These are phyloP conservation scores for Meyerozyma sp. DNA, from an alignment of 1,139 yeast genomes.

Conservation along the genomic window DNA sequence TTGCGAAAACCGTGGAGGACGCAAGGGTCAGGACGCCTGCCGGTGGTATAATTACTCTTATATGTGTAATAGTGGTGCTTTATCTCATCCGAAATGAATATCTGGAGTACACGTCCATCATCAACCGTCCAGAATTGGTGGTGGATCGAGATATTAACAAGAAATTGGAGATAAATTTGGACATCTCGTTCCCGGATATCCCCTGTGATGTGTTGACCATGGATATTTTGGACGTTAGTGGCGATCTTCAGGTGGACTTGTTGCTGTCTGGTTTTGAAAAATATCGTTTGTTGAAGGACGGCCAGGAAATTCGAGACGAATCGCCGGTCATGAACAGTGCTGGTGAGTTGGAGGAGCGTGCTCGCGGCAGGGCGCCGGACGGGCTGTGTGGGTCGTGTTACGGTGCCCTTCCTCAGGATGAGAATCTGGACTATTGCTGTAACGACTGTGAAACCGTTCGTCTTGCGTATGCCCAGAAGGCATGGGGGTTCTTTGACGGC, in stretches of 20 bases:
- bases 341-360: conserved; percentile 28
- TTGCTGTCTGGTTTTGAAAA: conserved; percentile 66
- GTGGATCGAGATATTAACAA: conserved; percentile 82
- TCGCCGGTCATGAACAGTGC: conserved; percentile 23
- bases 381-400: conserved; percentile 83
- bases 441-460: conserved; percentile 80
- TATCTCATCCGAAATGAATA: conserved; percentile 71
- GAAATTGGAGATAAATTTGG: conserved; percentile 72
- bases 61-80: conserved; percentile 59
- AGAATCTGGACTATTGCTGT: conserved; percentile 56
- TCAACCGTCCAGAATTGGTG: conserved; percentile 74
- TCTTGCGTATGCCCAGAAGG: conserved; percentile 66
- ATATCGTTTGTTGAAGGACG: conserved; percentile 48
- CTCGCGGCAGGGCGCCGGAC: conserved; percentile 12
- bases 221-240: conserved; percentile 62
- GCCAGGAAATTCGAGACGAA: conserved; percentile 27
- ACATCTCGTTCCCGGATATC: conserved; percentile 72
- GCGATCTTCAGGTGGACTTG: conserved; percentile 75
- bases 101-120: conserved; percentile 61
- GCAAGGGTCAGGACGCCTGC: conserved; percentile 82
- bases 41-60: conserved; percentile 83
- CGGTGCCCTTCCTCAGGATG: conserved; percentile 69
- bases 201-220: conserved; percentile 66
- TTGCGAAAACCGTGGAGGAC: conserved; percentile 91
- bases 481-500: conserved; percentile 93